Base-by-base conservation (phyloP, 768 basidiomycete species). In the Tylopilus sp. region DNA sequence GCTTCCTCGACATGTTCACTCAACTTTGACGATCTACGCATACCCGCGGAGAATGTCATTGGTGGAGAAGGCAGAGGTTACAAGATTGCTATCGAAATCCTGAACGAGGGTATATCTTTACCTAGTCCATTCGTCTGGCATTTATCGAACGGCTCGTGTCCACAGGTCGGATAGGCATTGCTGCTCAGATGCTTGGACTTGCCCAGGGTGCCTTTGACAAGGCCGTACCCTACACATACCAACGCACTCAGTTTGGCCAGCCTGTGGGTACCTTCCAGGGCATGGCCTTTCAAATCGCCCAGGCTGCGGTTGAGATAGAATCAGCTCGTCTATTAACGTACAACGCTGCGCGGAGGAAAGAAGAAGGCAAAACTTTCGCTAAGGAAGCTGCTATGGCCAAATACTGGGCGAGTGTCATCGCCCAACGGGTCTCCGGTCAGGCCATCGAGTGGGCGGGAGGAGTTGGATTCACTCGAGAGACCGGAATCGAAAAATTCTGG, bases 321-420 rank as follows among this genome's bases (percentile, higher is more conserved):
- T 79, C 83, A 3, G 95, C 93, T 25, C 83, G 93, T 18, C 73
- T 99, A 42, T 69, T 98, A 57, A 95, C 94, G 7, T 99, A 99
- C 74, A 98, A 98, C 62, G 95, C 95, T 20, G 95, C 97, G 36
- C 78, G 95, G 26, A 79, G 91, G 48, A 95, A 95, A 78, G 95
- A 97, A 69, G 88, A 94, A 67, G 92, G 93, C 9, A 75, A 77
- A 63, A 63, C 72, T 23, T 99, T 98, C 70, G 84, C 86, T 25
- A 91, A 90, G 71, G 91, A 98, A 71, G 95, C 97, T 11, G 97
- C 97, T 2, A 97, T 98, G 91, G 97, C 97, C 44, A 99, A 99
- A 71, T 95, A 89, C 64, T 91, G 85, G 78, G 80, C 87, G 21
- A 92, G 91, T 53, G 79, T 88, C 20, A 82, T 99, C 6, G 97